A percentile compares a stretch with the other conserved stretches of the same genome.
These are phyloP conservation scores for Neotropicomus parvogracilis DNA, from an alignment of 1,284 basidiomycete genomes.

Conservation along the genomic window DNA sequence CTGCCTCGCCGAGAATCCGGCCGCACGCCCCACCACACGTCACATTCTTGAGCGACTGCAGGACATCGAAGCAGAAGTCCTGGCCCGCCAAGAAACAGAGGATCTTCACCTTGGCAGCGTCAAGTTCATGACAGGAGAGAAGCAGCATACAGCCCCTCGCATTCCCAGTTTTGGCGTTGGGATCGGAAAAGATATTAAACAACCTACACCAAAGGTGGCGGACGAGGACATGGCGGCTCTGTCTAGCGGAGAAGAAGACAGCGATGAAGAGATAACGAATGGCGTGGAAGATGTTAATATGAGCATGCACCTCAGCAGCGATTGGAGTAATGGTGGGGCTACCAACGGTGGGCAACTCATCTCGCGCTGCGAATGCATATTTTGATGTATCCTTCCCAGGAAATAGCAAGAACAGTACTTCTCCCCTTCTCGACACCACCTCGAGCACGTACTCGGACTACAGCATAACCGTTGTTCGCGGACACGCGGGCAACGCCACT, in stretches of 20 bases:
- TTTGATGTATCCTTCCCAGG: conserved; percentile 29
- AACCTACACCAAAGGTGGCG: conserved; percentile 18
- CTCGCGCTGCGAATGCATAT: conserved; percentile 10
- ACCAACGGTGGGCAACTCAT: conserved; percentile 35
- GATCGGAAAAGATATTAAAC: conserved; percentile 55
- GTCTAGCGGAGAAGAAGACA: conserved; percentile 47
- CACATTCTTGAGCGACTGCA: conserved; percentile 73
- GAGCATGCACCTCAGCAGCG: conserved; percentile 48
- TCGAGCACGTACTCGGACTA: conserved; percentile 54
- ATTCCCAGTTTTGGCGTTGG: conserved; percentile 86
- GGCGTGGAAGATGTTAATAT: conserved; percentile 55
- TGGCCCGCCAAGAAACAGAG: conserved; percentile 62
- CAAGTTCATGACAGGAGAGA: conserved; percentile 67
- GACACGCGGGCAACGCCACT: conserved; percentile 38
- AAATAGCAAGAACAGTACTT: conserved; percentile 41
- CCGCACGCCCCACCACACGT: conserved; percentile 71
- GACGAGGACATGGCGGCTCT: conserved; percentile 29
- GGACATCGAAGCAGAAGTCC: conserved; percentile 77
- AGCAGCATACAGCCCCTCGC: conserved; percentile 60
- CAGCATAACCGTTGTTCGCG: conserved; percentile 64
- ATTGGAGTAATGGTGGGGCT: conserved; percentile 41
- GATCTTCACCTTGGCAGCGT: conserved; percentile 84
- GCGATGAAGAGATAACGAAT: conserved; percentile 65
- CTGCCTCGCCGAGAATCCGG: conserved; percentile 71
- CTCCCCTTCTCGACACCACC: conserved; percentile 54